Base-by-base conservation (phyloP, 2,329 filamentous ascomycete genomes). In the Bipolaris bicolor region DNA sequence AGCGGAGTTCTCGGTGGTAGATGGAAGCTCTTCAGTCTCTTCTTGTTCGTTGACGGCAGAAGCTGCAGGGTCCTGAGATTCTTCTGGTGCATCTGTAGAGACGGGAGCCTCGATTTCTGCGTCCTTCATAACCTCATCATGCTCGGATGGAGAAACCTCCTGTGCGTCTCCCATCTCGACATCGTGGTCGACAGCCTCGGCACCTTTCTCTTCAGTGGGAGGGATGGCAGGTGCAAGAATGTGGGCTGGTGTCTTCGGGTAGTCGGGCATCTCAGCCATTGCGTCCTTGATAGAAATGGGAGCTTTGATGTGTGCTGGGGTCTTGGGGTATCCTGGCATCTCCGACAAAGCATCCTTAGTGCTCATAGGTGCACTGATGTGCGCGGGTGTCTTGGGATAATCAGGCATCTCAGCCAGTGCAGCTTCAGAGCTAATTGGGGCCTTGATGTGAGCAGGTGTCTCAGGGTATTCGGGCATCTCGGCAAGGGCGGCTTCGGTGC, bases 271-370 rank as follows among this genome's bases (percentile, higher is more conserved):
- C 36, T 48, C 48, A 31, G 47, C 47, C 24, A 49, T 41, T 18
- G 47, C 16, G 15, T 39, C 29, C 15, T 29, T 39, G 53, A 15
- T 15, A 34, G 47, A 41, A 26, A 40, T 49, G 10, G 47, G 20
- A 2, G 37, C 52, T 45, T 55, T 41, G 22, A 60, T 56, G 24
- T 49, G 56, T 2, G 58, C 56, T 15, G 63, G 63, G 1, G 61
- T 66, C 16, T 60, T 53, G n/a, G 61, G 58, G 16, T 60, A 61
- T 11, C 51, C 51, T n/a, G 56, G 61, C 49, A 68, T 55, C 50
- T 65, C 60, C 18, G 50, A 52, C 41, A 69, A 16, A 2, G 55
- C 57, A 5, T 61, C 53, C 16, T 46, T 39, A n/a, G 24, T 55
- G 13, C 33, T 47, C 10, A 58, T 33, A 2, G 54, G 53, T 1